These are phyloP conservation scores for Suzukiozyma palmioleophila DNA, from an alignment of 1,139 yeast species.

Conservation along the genomic window DNA sequence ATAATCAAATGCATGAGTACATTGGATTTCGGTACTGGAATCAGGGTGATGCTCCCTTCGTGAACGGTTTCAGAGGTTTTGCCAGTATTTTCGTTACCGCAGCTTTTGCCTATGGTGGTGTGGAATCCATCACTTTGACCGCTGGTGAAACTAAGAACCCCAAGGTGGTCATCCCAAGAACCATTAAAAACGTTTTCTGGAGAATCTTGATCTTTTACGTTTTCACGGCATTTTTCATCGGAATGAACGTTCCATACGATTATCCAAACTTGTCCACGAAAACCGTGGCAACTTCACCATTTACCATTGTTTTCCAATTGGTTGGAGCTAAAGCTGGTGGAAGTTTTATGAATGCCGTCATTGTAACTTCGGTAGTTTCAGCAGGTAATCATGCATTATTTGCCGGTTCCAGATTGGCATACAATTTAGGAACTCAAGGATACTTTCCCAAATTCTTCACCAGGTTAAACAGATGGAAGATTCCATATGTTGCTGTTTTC, in stretches of 20 bases:
- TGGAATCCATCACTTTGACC: conserved; percentile 60
- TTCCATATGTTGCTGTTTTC: conserved; percentile 38
- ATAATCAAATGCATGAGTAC: conserved; percentile 28
- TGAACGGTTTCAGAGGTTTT: conserved; percentile 38
- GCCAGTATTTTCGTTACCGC: conserved; percentile 47
- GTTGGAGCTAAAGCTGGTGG: conserved; percentile 44
- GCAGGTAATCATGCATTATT: conserved; percentile 44
- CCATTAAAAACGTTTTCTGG: conserved; percentile 56
- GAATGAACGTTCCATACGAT: conserved; percentile 41
- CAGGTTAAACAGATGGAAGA: conserved; percentile 28
- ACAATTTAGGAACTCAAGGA: conserved; percentile 37
- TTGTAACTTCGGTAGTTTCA: conserved; percentile 41
- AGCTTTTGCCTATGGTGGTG: conserved; percentile 65
- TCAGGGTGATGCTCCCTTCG: conserved; percentile 38
- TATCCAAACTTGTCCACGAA: conserved; percentile 37
- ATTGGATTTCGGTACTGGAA: conserved; percentile 39
- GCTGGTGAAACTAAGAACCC: conserved; percentile 68
- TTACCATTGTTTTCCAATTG: conserved; percentile 58
- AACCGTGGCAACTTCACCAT: conserved; percentile 54
- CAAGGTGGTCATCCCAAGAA: conserved; percentile 50
- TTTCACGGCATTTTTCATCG: conserved; percentile 41
- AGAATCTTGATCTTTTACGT: conserved; percentile 38
- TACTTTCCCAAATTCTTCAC: conserved; percentile 36
- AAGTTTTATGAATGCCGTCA: conserved; percentile 42
- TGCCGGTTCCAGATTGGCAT: conserved; percentile 42